These are phyloP conservation scores for Ogataea degrootiae DNA, from an alignment of 805 yeast species.

Conservation along the genomic window DNA sequence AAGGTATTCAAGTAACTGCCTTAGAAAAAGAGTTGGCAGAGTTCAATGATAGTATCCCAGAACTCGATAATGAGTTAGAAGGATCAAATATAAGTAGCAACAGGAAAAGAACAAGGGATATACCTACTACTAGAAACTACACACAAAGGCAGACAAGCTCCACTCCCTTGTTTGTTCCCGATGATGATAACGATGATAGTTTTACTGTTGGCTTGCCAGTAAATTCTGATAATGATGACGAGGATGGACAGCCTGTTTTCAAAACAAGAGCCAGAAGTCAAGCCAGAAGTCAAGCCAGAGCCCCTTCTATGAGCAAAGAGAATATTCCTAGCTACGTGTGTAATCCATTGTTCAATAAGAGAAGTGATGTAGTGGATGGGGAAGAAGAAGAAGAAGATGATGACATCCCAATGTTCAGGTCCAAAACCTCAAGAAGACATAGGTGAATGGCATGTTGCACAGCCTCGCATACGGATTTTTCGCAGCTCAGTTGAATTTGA, in stretches of 20 bases:
- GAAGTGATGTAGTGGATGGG: background rate
- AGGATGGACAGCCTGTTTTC: constrained; percentile 4
- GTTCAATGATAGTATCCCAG: constrained; percentile 7
- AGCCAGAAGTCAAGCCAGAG: background rate
- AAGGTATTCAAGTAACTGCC: constrained; percentile 9
- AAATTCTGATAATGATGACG: constrained; percentile 2
- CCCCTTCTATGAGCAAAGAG: background rate
- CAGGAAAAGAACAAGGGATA: background rate
- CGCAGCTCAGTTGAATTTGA: background rate
- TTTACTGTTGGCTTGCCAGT: background rate
- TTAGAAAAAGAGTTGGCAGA: background rate
- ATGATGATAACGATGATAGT: constrained; percentile 1
- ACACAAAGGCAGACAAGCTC: background rate
- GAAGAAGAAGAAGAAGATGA: constrained; percentile 18
- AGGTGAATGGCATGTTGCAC: background rate
- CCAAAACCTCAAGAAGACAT: constrained; percentile 15
- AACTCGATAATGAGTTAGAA: constrained; percentile 15
- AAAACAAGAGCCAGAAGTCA: background rate
- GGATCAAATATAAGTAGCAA: background rate
- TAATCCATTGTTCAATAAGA: background rate
- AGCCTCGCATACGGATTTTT: background rate
- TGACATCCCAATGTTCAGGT: constrained; percentile 27
- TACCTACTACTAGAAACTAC: too few relatives aligned
- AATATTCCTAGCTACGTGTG: background rate
- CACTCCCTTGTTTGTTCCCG: background rate